phyloP scores from a whole-genome alignment of 129 eudicot species.

The Deinandra increscens region DNA sequence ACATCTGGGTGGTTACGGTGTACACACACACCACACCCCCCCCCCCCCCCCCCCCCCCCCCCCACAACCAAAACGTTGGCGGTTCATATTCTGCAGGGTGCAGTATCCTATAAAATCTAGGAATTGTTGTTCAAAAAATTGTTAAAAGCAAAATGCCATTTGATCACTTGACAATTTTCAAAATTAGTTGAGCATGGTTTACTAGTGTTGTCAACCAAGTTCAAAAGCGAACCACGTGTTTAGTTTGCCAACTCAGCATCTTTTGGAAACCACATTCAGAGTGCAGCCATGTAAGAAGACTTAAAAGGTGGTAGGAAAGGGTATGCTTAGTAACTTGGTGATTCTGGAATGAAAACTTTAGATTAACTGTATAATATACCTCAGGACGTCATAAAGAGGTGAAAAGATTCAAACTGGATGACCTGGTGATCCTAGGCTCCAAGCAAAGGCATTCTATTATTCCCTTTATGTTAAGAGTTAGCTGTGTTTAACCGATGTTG shows the following conservation, averaged over 20 bases:
- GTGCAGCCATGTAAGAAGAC: neutral
- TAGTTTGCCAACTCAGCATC: neutral
- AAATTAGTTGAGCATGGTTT: neutral
- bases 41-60: too few relatives aligned
- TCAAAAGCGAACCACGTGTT: neutral
- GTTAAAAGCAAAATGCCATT: neutral
- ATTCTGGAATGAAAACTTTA: neutral
- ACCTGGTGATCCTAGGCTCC: neutral
- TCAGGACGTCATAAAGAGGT: neutral
- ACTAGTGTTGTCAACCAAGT: neutral
- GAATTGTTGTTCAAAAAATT: too few relatives aligned
- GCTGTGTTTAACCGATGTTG: neutral
- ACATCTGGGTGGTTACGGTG: too few relatives aligned
- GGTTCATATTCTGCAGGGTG: too few relatives aligned
- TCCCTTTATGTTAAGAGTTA: neutral
- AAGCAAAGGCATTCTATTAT: neutral
- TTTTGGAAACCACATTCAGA: slow-evolving; percentile 2
- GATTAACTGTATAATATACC: neutral
- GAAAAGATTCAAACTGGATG: neutral
- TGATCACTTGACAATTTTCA: slow-evolving; percentile 5
- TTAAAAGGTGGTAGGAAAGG: neutral
- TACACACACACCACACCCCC: too few relatives aligned
- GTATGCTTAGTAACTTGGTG: neutral
- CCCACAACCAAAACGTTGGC: too few relatives aligned
- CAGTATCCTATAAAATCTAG: too few relatives aligned